Base-by-base conservation (phyloP, 768 basidiomycete species). In the Rhizopogon vesiculosus region DNA sequence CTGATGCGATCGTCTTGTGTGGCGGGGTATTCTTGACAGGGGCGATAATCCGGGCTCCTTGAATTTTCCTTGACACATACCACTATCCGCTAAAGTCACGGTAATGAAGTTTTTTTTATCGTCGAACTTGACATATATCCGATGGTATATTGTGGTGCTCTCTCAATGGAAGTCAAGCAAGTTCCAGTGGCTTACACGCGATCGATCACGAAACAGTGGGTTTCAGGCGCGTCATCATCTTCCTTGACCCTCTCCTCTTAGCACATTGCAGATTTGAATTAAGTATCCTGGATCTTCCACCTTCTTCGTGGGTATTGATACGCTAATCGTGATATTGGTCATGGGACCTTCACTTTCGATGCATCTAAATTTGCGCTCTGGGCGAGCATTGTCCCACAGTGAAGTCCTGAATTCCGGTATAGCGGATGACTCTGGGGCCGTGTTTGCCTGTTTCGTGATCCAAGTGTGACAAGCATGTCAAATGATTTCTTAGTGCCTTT, bases 1-100 rank as follows among this genome's bases (percentile, higher is more conserved):
- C 61, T 62, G 56, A 68, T 59, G 58, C 46, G 57, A 55, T 53
- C 45, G 44, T 61, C 67, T 54, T 62, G 58, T 62, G 58, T 65
- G 61, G 51, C 57, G 45, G 63, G 42, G 54, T 51, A 49, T 16
- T 53, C 50, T 59, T 54, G 55, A 55, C 55, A 62, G 39, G 57
- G 42, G 50, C 40, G 58, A 49, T 39, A 42, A 38, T 38, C 35
- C 35, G 35, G 35, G 35, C 48, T 54, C 45, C 35, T 54, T 51
- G 22, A 25, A 31, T 46, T 50, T 22, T 48, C 42, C 31, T 51
- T 33, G 53, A 49, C 48, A 49, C 35, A 38, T 38, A 38, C 12
- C 12, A 38, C 48, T 49, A 49, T 15, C 35, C 48, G 35, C 48
- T 54, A 58, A 53, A 41, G 45, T 48, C 60, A 19, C 62, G 66